Base-by-base conservation (phyloP, 345 rosid species). In the Psidium friedrichsthalianum region DNA sequence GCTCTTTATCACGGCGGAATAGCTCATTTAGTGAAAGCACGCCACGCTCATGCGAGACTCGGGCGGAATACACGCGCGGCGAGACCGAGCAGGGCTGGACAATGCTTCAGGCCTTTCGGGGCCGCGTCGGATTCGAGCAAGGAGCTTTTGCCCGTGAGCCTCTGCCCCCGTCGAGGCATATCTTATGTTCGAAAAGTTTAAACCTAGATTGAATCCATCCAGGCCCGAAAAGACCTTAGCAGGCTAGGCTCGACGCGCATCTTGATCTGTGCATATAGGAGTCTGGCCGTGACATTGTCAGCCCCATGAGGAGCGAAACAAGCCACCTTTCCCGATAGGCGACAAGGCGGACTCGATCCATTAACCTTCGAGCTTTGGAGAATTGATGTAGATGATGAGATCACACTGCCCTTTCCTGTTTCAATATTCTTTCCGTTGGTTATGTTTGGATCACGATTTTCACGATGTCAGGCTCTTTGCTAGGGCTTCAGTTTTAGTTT, bases 111-210 rank as follows among this genome's bases (percentile, higher is more conserved):
- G 24, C 47, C 80, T 69, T 1, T 69, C 0, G 24, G 18, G 47
- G 80, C 76, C 76, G 22, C 16, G 32, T 64, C 11, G 20, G 21
- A 64, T 64, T 61, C 74, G 11, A 29, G 5, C 74, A 6, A 40
- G 40, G 3, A 40, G 42, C 1, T 0, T 29, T 1, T 0, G 2
- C 29, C n/a, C 74, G n/a, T 14, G 1, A 15, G 40, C 74, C 40
- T 44, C 7, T 8, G 42, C 42, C 0, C 74, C 74, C 74, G 0
- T 27, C 21, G 74, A 61, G 74, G 40, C 74, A 61, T 15, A 27
- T 59, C 20, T 6, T 61, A 8, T 29, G 29, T 27, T 16, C 21
- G 4, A 59, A 61, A 61, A 1, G 21, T 61, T 27, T 6, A 27
- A 47, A 47, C 11, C 18, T 8, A 3, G 21, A 61, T 3, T 15